Conservation (phyloP, 768 basidiomycete species). For the Tulasnella calospora region DNA sequence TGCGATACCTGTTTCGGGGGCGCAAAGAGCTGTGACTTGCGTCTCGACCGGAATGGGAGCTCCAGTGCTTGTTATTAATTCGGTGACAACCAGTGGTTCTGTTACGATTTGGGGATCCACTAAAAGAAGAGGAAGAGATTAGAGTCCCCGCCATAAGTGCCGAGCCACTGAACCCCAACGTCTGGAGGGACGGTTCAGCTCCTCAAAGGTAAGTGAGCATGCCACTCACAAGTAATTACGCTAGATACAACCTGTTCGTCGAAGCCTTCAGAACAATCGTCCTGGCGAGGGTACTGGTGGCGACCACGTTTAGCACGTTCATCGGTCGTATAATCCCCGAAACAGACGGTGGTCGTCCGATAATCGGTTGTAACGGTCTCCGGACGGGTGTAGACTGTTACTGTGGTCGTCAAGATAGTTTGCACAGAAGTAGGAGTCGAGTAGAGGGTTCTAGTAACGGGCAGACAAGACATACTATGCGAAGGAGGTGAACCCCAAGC, state of each 20-base stretch:
- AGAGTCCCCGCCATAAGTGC: too few species aligned
- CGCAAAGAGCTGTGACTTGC: too few species aligned
- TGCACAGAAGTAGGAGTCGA: background rate
- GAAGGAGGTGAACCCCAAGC: background rate
- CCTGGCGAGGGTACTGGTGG: background rate
- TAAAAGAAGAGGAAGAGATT: too few species aligned
- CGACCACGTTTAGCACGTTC: background rate
- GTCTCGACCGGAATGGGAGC: too few species aligned
- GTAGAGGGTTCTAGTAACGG: background rate
- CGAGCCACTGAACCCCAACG: background rate
- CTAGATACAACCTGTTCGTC: background rate
- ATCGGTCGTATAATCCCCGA: background rate
- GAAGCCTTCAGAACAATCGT: background rate
- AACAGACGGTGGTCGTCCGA: background rate
- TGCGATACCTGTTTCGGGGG: too few species aligned
- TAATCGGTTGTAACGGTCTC: background rate
- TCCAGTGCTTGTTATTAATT: too few species aligned
- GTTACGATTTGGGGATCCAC: too few species aligned
- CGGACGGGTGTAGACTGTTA: background rate
- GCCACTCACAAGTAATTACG: background rate
- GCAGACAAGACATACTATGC: background rate
- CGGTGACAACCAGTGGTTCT: too few species aligned
- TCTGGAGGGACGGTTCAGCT: background rate
- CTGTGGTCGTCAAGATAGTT: background rate
- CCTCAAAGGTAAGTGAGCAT: background rate